Percentiles rank a stretch among this genome's conserved stretches.
phyloP scores from a whole-genome alignment of 169 alveolate genomes.

The Cryptosporidium ryanae region DNA sequence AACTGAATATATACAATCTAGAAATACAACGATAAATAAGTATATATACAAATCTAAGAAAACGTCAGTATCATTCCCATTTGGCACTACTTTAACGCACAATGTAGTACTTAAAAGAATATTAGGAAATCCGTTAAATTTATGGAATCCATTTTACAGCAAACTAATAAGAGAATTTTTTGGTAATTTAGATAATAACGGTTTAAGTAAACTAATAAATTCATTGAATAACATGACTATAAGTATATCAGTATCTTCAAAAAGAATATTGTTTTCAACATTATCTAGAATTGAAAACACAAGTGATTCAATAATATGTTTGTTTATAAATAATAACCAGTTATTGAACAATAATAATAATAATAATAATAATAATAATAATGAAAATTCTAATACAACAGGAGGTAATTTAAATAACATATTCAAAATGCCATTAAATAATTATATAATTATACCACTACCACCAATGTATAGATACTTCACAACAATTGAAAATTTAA shows the following conservation, averaged over 20 bases:
- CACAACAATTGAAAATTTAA: slow-evolving; percentile 37
- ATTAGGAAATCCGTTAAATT: slow-evolving; percentile 50
- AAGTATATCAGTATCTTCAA: slow-evolving; percentile 29
- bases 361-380: not conserved
- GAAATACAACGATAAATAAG: slow-evolving; percentile 49
- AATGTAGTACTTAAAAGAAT: slow-evolving; percentile 24
- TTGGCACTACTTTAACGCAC: slow-evolving; percentile 59
- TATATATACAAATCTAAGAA: slow-evolving; percentile 35
- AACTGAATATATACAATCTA: slow-evolving; percentile 49
- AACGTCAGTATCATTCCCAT: slow-evolving; percentile 51
- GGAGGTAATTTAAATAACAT: not conserved
- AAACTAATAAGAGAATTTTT: slow-evolving; percentile 17
- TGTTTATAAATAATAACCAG: slow-evolving; percentile 17
- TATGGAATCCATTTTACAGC: slow-evolving; percentile 66
- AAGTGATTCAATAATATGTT: slow-evolving; percentile 56
- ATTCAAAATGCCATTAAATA: slow-evolving; percentile 5
- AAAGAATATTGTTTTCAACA: slow-evolving; percentile 37
- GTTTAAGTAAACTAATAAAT: slow-evolving; percentile 1
- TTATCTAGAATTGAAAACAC: slow-evolving; percentile 54
- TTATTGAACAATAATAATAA: not conserved
- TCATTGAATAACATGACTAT: slow-evolving; percentile 26
- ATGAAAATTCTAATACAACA: not conserved
- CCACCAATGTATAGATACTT: slow-evolving; percentile 69
- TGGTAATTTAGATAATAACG: not conserved
- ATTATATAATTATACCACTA: slow-evolving; percentile 26